phyloP scores from a whole-genome alignment of 495 filamentous ascomycete species.

The Neurospora sp. region DNA sequence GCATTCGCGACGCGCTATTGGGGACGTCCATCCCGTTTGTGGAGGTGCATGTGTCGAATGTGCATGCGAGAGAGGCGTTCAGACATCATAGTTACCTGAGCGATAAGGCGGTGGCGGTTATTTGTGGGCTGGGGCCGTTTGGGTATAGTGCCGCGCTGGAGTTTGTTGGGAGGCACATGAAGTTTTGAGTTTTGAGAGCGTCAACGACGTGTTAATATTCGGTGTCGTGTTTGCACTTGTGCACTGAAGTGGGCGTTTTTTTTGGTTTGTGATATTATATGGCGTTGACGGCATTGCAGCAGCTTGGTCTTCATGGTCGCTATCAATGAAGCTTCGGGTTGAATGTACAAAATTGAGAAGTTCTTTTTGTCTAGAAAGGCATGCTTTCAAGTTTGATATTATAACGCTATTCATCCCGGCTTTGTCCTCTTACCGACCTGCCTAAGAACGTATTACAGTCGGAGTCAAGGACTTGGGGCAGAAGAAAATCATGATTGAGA shows the following conservation, averaged over 20 bases:
- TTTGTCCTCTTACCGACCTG: neutral
- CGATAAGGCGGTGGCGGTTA: conserved; percentile 59
- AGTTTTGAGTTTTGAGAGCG: conserved; percentile 16
- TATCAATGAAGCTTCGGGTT: neutral
- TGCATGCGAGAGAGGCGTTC: conserved; percentile 54
- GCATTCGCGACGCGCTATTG: conserved; percentile 55
- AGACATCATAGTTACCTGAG: conserved; percentile 56
- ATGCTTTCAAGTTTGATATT: neutral
- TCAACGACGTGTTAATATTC: neutral
- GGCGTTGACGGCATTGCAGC: neutral
- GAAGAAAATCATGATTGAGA: neutral
- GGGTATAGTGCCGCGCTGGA: conserved; percentile 63
- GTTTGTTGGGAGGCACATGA: conserved; percentile 42
- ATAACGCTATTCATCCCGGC: neutral
- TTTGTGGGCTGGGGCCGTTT: conserved; percentile 57
- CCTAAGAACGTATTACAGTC: neutral
- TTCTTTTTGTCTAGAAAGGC: neutral
- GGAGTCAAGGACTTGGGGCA: neutral
- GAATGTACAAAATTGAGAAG: neutral
- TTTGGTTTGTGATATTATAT: neutral
- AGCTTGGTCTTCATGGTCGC: neutral
- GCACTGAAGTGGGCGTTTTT: neutral
- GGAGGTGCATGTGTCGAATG: conserved; percentile 60
- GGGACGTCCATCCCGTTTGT: conserved; percentile 58
- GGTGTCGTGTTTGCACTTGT: neutral